phyloP scores from a whole-genome alignment of 768 basidiomycete genomes.

The Phanerochaete sordida region DNA sequence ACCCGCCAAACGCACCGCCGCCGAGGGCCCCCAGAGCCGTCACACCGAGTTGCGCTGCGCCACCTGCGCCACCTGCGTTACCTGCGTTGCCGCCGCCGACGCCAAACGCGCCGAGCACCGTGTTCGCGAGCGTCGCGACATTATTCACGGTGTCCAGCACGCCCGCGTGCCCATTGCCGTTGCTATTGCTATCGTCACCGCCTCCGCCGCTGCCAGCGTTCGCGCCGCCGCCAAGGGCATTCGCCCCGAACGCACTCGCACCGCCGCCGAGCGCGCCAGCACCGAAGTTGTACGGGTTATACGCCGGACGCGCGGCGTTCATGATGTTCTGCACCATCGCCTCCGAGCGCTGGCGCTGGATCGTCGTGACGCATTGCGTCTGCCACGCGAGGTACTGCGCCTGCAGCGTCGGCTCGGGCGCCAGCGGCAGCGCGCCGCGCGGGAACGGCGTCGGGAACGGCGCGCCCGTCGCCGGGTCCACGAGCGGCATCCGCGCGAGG shows the following conservation, averaged over 20 bases:
- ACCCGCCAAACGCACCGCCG: background rate
- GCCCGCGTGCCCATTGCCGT: background rate
- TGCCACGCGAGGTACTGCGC: background rate
- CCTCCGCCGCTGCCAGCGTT: too few relatives aligned
- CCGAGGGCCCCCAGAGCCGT: background rate
- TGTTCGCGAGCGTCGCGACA: constrained; percentile 1
- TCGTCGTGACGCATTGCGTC: background rate
- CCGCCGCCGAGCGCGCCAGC: background rate
- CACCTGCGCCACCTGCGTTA: background rate
- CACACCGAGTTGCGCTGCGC: background rate
- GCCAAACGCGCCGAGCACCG: background rate
- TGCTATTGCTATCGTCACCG: background rate
- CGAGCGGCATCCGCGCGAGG: background rate
- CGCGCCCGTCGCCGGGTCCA: background rate
- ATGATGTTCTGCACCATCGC: constrained; percentile 5
- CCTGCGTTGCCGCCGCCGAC: background rate
- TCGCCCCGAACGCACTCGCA: background rate
- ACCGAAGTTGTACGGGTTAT: background rate
- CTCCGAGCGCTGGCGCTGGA: background rate
- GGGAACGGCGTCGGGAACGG: constrained; percentile 8
- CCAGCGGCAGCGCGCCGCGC: background rate
- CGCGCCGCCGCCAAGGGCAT: background rate
- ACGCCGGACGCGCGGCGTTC: too few relatives aligned
- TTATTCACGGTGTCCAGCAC: background rate
- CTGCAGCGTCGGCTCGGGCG: background rate